A percentile compares a stretch with the other conserved stretches of the same genome.
Conservation (phyloP, 2,329 filamentous ascomycete genomes). For the Xylaria sp. region DNA sequence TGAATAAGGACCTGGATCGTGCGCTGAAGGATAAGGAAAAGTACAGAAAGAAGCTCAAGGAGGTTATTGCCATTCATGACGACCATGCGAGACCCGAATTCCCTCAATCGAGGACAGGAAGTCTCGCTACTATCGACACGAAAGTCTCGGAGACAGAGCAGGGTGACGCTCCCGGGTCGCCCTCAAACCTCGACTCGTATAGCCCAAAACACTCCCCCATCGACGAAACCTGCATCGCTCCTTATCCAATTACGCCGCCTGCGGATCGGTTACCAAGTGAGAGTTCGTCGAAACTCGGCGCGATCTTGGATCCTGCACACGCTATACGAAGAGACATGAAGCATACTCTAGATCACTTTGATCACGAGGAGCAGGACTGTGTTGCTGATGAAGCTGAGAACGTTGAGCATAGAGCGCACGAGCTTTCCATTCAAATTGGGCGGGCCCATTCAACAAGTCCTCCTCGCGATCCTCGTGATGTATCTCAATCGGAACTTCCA, state of each 20-base stretch:
- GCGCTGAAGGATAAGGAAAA: constrained; percentile 90
- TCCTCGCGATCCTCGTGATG: constrained; percentile 47
- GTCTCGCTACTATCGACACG: constrained; percentile 25
- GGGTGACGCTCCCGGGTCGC: constrained; percentile 42
- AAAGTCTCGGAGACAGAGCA: constrained; percentile 29
- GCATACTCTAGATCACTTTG: constrained; percentile 52
- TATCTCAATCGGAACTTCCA: constrained; percentile 49
- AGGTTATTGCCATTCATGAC: constrained; percentile 46
- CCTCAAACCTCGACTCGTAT: constrained; percentile 44
- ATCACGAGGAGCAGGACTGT: constrained; percentile 50
- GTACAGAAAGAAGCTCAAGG: constrained; percentile 86
- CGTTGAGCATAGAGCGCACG: constrained; percentile 40
- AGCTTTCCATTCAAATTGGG: constrained; percentile 46
- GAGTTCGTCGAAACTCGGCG: constrained; percentile 41
- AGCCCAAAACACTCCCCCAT: constrained; percentile 53
- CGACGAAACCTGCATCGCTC: constrained; percentile 49
- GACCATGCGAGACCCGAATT: constrained; percentile 22
- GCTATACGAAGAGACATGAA: constrained; percentile 57
- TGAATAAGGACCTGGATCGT: constrained; percentile 91
- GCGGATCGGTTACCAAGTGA: constrained; percentile 42
- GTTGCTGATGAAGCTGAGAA: constrained; percentile 43
- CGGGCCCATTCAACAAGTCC: constrained; percentile 53
- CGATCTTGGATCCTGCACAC: constrained; percentile 51
- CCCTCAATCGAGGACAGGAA: constrained; percentile 19
- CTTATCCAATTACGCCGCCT: constrained; percentile 61